These are phyloP conservation scores for Saccharomycopsis synnaedendra DNA, from an alignment of 805 yeast species.

Conservation along the genomic window DNA sequence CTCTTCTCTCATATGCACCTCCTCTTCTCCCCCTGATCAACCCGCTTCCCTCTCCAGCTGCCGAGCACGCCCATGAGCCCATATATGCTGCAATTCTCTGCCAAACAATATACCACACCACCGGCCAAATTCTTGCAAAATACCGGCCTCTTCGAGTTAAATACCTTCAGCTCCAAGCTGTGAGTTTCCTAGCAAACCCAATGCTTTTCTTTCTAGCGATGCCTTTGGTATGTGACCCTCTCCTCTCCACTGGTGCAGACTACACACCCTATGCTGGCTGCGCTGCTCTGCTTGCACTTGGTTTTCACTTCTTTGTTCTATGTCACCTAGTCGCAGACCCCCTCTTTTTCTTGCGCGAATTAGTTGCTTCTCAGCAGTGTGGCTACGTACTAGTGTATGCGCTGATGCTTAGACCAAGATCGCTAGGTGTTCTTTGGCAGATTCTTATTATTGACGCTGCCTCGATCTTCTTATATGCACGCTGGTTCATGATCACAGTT, in stretches of 20 bases:
- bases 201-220: background rate
- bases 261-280: constrained; percentile 61
- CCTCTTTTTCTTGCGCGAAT: constrained; percentile 44
- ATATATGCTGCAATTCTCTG: background rate
- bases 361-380: constrained; percentile 64
- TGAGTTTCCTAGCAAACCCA: background rate
- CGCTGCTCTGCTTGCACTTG: constrained; percentile 52
- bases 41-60: too few relatives aligned
- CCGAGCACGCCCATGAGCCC: too few relatives aligned
- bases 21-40: too few relatives aligned
- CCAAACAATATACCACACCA: background rate
- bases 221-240: background rate
- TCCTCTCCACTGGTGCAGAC: constrained; percentile 24
- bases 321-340: constrained; percentile 48
- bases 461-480: constrained; percentile 79
- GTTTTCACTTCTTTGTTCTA: constrained; percentile 83
- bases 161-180: background rate
- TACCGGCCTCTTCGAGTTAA: constrained; percentile 31
- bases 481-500: constrained; percentile 73
- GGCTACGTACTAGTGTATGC: constrained; percentile 64
- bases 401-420: constrained; percentile 53
- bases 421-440: constrained; percentile 68
- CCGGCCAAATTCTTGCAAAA: constrained; percentile 29
- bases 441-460: constrained; percentile 76
- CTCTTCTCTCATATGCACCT: too few relatives aligned